phyloP scores from a whole-genome alignment of 2,329 filamentous ascomycete species.

The Colletotrichum abscissum region DNA sequence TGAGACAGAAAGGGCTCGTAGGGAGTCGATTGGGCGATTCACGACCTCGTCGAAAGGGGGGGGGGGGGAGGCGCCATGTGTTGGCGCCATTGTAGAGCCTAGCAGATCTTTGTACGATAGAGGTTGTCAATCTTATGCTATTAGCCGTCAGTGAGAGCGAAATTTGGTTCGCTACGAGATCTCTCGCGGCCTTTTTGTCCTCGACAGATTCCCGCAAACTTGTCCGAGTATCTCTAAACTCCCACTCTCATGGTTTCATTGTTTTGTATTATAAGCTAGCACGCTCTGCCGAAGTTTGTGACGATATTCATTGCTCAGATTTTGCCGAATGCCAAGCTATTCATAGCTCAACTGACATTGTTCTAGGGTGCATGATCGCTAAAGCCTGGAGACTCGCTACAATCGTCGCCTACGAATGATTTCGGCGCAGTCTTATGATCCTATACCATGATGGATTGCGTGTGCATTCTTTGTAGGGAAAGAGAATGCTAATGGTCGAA shows the following conservation, averaged over 20 bases:
- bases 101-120: conserved; percentile 19
- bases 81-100: background rate
- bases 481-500: background rate
- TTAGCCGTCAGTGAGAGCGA: conserved; percentile 3
- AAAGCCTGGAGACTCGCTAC: background rate
- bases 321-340: background rate
- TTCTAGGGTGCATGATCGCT: background rate
- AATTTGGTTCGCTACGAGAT: background rate
- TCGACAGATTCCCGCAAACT: background rate
- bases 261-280: background rate
- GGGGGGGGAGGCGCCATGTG: background rate
- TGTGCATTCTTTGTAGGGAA: background rate
- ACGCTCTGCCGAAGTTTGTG: background rate
- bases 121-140: conserved; percentile 1
- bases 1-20: background rate
- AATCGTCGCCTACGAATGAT: background rate
- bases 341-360: background rate
- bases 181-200: background rate
- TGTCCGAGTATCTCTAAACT: background rate
- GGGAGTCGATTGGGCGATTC: background rate
- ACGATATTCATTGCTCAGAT: background rate
- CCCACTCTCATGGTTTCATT: background rate
- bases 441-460: background rate
- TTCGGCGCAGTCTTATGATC: background rate
- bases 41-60: background rate